A percentile compares a stretch with the other conserved stretches of the same genome.
Conservation (phyloP, 2,329 filamentous ascomycete genomes). For the Ophiognomonia clavigignenti-juglandacearum region DNA sequence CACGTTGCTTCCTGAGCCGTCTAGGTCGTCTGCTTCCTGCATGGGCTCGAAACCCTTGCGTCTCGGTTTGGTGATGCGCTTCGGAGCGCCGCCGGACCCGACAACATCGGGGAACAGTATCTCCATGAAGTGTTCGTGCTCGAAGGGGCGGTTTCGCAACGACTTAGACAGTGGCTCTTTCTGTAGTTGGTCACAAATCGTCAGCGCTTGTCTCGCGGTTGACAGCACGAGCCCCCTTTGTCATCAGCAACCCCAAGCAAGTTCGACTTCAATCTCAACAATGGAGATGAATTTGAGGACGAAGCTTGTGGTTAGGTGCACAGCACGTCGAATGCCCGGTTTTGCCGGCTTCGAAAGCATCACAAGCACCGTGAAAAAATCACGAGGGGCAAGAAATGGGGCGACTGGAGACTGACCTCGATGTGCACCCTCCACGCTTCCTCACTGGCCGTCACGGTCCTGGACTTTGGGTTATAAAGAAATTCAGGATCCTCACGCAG, state of each 20-base stretch:
- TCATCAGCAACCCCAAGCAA: conserved; percentile 10
- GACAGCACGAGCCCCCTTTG: neutral
- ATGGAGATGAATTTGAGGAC: neutral
- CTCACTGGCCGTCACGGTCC: conserved; percentile 50
- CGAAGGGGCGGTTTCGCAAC: conserved; percentile 52
- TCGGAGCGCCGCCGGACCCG: conserved; percentile 54
- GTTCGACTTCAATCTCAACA: neutral
- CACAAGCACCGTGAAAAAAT: neutral
- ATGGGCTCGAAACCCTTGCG: conserved; percentile 43
- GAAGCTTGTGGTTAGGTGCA: neutral
- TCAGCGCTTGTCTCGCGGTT: conserved; percentile 14
- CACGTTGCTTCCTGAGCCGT: conserved; percentile 43
- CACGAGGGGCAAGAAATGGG: neutral
- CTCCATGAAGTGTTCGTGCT: conserved; percentile 58
- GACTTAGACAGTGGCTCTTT: conserved; percentile 54
- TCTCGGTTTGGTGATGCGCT: conserved; percentile 52
- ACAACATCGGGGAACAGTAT: conserved; percentile 56
- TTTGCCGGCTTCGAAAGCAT: neutral
- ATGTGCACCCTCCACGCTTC: conserved; percentile 54
- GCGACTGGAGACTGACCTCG: conserved; percentile 38
- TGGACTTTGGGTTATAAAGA: conserved; percentile 44
- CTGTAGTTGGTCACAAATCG: conserved; percentile 28
- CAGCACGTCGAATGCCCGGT: neutral
- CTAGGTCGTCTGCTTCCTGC: conserved; percentile 36
- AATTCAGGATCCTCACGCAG: conserved; percentile 54